A percentile compares a stretch with the other conserved stretches of the same genome.
These are phyloP conservation scores for Crotalaria pallida DNA, from an alignment of 306 rosid species.

Conservation along the genomic window DNA sequence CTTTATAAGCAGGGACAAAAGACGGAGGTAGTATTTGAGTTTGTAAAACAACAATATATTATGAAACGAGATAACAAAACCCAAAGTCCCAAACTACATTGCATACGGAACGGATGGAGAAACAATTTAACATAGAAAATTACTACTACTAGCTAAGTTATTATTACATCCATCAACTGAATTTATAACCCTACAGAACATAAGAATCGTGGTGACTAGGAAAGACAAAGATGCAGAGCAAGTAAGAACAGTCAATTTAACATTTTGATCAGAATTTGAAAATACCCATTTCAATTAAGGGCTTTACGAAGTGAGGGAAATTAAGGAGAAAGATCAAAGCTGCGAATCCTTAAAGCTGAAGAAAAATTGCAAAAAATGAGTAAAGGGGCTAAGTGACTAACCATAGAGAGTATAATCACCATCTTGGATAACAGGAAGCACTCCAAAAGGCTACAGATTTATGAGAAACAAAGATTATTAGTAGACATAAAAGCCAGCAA, in stretches of 20 bases:
- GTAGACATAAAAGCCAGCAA: background rate
- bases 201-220: background rate
- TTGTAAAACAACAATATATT: too few species aligned
- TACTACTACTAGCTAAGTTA: too few species aligned
- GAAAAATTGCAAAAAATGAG: background rate
- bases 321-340: background rate
- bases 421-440: constrained; percentile 30
- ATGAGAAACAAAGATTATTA: background rate
- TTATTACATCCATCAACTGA: background rate
- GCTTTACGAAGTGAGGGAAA: background rate
- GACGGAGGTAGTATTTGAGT: too few species aligned
- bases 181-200: background rate
- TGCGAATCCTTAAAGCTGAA: background rate
- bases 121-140: too few species aligned
- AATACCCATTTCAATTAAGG: background rate
- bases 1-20: too few species aligned
- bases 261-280: background rate
- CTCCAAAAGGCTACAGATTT: constrained; percentile 29
- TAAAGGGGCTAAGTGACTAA: background rate
- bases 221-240: background rate
- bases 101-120: too few species aligned
- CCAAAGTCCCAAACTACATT: too few species aligned
- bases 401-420: too few species aligned
- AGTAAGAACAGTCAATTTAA: background rate
- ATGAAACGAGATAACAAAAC: too few species aligned